Evolutionary conservation across 1,284 basidiomycete species (phyloP).

Genomic region (Paramarasmius palmivorus): DNA sequence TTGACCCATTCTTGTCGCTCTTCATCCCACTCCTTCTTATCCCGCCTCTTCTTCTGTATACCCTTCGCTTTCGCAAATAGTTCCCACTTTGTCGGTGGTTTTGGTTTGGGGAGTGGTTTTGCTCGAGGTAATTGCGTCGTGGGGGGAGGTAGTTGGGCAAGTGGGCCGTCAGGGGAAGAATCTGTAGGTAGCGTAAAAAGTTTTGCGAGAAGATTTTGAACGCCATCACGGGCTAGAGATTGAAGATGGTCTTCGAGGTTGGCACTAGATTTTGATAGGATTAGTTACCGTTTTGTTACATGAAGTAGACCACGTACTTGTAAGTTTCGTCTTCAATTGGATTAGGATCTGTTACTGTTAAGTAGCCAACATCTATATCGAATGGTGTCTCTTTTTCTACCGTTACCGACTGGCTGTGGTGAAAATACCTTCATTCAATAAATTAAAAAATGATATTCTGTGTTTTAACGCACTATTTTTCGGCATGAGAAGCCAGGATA

Average conservation of each 20-base stretch:
- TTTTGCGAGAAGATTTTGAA: slow-evolving; percentile 78
- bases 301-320: slow-evolving; percentile 46
- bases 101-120: slow-evolving; percentile 92
- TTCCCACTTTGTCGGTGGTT: slow-evolving; percentile 96
- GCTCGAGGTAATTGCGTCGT: slow-evolving; percentile 82
- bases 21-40: slow-evolving; percentile 93
- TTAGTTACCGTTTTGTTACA: background rate
- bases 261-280: slow-evolving; percentile 41
- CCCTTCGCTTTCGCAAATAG: slow-evolving; percentile 94
- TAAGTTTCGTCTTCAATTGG: slow-evolving; percentile 82
- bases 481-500: slow-evolving; percentile 68
- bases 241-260: slow-evolving; percentile 83
- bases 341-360: slow-evolving; percentile 88
- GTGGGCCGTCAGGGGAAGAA: slow-evolving; percentile 79
- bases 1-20: slow-evolving; percentile 92
- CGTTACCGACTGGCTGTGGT: slow-evolving; percentile 58
- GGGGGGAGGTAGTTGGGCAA: slow-evolving; percentile 81
- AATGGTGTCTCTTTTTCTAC: slow-evolving; percentile 83
- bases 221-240: slow-evolving; percentile 82
- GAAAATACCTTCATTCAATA: slow-evolving; percentile 5
- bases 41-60: slow-evolving; percentile 80
- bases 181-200: slow-evolving; percentile 85
- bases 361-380: slow-evolving; percentile 80
- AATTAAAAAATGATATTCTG: background rate
- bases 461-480: slow-evolving; percentile 56